Percentiles rank a stretch among this genome's conserved stretches.
Evolutionary conservation across 129 eudicot species (phyloP).

Genomic region (Lactuca sativa): DNA sequence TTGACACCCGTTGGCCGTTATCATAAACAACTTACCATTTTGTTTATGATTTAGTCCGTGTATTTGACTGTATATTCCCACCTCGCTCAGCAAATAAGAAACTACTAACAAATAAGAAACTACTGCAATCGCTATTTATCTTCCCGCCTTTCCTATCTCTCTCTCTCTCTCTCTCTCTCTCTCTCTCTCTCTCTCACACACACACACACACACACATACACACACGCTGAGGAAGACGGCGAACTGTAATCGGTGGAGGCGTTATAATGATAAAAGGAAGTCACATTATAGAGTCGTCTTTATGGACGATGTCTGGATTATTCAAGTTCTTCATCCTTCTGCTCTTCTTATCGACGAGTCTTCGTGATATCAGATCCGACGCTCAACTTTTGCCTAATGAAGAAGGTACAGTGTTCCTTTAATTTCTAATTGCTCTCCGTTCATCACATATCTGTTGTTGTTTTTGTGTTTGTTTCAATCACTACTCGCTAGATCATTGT

Average conservation of each 20-base stretch:
- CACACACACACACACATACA: neutral
- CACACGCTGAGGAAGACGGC: neutral
- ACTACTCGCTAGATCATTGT: neutral
- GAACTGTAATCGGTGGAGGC: constrained; percentile 7
- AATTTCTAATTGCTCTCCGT: neutral
- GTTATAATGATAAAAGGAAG: neutral
- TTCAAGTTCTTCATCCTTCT: constrained; percentile 7
- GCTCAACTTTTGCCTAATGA: constrained; percentile 3
- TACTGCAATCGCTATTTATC: neutral
- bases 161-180: neutral
- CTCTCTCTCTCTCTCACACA: neutral
- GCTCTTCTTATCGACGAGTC: neutral
- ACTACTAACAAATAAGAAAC: no score
- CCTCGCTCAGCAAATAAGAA: neutral
- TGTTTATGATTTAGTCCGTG: neutral
- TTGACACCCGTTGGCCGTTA: neutral
- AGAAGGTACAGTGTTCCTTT: constrained; percentile 11
- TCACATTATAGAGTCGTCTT: constrained; percentile 11
- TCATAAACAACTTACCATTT: neutral
- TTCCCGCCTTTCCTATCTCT: constrained; percentile 9
- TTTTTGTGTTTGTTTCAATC: neutral
- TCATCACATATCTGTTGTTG: neutral
- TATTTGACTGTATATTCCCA: neutral
- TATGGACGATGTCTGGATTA: neutral
- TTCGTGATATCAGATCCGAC: neutral